These are phyloP conservation scores for Phytophthora foliorum DNA, from an alignment of 352 stramenopile genomes.

Conservation along the genomic window DNA sequence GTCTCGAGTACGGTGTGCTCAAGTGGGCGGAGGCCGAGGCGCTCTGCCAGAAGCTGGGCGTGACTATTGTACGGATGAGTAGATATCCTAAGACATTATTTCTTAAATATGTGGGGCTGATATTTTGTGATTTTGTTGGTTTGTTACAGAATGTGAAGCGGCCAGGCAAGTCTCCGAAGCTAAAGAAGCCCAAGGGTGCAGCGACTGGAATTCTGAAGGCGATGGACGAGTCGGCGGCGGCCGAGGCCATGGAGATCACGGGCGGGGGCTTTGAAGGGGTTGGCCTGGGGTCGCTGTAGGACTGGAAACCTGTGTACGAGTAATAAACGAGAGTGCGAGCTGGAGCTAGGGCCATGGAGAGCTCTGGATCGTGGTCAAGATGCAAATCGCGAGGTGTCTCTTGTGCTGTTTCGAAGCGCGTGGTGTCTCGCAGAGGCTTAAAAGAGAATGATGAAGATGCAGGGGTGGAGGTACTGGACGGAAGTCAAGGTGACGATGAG, in stretches of 20 bases:
- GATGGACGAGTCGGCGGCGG: conserved; percentile 54
- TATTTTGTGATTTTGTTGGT: conserved; percentile 5
- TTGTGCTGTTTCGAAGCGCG: not conserved
- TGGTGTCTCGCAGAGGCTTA: not conserved
- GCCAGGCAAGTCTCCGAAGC: conserved; percentile 51
- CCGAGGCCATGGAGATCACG: conserved; percentile 69
- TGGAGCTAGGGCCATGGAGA: not conserved
- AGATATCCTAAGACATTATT: conserved; percentile 19
- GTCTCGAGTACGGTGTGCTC: conserved; percentile 91
- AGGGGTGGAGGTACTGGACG: no score
- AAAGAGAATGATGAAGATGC: no score
- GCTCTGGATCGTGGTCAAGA: not conserved
- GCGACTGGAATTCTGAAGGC: conserved; percentile 27
- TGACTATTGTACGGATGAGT: conserved; percentile 57
- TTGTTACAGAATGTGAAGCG: conserved; percentile 62
- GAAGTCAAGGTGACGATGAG: no score
- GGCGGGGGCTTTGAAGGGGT: conserved; percentile 67
- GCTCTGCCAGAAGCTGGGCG: conserved; percentile 79
- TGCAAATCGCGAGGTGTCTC: not conserved
- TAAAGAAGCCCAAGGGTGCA: conserved; percentile 51
- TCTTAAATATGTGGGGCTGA: conserved; percentile 1
- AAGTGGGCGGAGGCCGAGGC: conserved; percentile 86
- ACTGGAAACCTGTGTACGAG: conserved; percentile 20
- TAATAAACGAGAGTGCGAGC: conserved; percentile 31
- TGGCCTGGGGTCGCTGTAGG: conserved; percentile 69